Conservation (phyloP, 2,329 filamentous ascomycete species). For the Alternaria infectoria region DNA sequence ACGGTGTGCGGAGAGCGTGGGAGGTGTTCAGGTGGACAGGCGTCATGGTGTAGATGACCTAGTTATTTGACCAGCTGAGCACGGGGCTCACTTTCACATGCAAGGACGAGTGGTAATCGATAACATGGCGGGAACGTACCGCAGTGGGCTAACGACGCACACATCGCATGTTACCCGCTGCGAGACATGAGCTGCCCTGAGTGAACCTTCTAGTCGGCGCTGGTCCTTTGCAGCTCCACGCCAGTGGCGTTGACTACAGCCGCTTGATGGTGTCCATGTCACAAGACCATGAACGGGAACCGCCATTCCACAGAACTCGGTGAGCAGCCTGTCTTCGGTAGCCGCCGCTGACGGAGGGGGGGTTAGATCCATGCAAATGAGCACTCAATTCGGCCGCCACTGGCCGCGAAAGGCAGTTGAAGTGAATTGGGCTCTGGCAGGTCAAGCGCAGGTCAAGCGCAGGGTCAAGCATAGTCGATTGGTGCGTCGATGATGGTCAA, state of each 20-base stretch:
- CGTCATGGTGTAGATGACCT: constrained; percentile 19
- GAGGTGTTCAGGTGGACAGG: constrained; percentile 1
- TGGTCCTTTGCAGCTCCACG: constrained; percentile 36
- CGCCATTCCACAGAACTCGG: constrained; percentile 27
- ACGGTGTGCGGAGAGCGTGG: constrained; percentile 7
- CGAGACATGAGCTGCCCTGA: constrained; percentile 41
- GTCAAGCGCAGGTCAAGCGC: constrained; percentile 20
- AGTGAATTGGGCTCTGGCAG: constrained; percentile 27
- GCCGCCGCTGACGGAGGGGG: constrained; percentile 14
- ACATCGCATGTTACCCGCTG: constrained; percentile 34
- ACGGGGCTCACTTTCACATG: constrained; percentile 37
- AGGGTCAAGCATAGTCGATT: neutral
- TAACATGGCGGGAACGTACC: constrained; percentile 24
- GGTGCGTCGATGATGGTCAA: constrained; percentile 16
- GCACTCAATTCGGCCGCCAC: constrained; percentile 13
- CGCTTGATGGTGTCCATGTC: constrained; percentile 29
- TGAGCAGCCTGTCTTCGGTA: constrained; percentile 26
- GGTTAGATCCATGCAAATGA: constrained; percentile 20
- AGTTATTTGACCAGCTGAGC: constrained; percentile 33
- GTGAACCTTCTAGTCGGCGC: constrained; percentile 21
- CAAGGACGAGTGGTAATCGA: constrained; percentile 22
- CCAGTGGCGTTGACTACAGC: constrained; percentile 31
- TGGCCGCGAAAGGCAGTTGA: constrained; percentile 20
- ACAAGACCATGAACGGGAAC: constrained; percentile 35
- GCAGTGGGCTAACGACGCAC: constrained; percentile 25